Conservation (phyloP, 768 basidiomycete species). For the Pisolithus orientalis region DNA sequence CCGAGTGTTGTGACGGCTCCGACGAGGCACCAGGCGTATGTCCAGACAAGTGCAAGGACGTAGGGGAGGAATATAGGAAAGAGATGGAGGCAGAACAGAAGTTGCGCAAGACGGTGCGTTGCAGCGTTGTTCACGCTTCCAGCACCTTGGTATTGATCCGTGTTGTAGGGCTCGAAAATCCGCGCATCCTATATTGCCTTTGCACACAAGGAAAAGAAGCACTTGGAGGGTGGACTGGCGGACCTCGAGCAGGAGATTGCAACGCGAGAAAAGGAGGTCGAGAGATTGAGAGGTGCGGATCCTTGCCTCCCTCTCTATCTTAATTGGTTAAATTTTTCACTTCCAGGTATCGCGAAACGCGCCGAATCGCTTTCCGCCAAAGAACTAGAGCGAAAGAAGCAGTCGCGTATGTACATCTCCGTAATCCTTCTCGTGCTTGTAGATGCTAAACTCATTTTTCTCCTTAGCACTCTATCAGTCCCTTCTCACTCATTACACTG, state of each 20-base stretch:
- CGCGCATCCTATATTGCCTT: constrained; percentile 81
- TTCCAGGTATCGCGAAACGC: constrained; percentile 66
- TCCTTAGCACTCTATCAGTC: constrained; percentile 71
- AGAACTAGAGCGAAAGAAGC: constrained; percentile 76
- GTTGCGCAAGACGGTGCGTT: constrained; percentile 68
- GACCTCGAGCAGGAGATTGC: constrained; percentile 52
- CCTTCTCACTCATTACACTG: constrained; percentile 64
- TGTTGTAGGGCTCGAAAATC: constrained; percentile 78
- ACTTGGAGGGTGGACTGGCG: constrained; percentile 62
- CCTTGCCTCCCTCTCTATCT: constrained; percentile 2
- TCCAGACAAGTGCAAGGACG: constrained; percentile 65
- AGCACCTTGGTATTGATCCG: background rate
- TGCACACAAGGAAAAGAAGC: constrained; percentile 84
- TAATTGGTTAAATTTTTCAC: background rate
- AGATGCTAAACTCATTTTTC: constrained; percentile 2
- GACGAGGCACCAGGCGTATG: constrained; percentile 85
- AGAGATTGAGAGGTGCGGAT: constrained; percentile 61
- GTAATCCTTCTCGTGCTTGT: background rate
- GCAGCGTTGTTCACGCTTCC: background rate
- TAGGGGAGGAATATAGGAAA: constrained; percentile 65
- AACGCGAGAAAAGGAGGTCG: constrained; percentile 63
- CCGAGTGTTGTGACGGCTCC: constrained; percentile 92
- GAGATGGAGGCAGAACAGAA: constrained; percentile 70
- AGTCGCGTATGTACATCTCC: constrained; percentile 60
- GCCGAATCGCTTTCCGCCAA: constrained; percentile 75